Percentiles rank a stretch among this genome's conserved stretches.
These are phyloP conservation scores for Vachellia pachyceras DNA, from an alignment of 306 rosid genomes.

Conservation along the genomic window DNA sequence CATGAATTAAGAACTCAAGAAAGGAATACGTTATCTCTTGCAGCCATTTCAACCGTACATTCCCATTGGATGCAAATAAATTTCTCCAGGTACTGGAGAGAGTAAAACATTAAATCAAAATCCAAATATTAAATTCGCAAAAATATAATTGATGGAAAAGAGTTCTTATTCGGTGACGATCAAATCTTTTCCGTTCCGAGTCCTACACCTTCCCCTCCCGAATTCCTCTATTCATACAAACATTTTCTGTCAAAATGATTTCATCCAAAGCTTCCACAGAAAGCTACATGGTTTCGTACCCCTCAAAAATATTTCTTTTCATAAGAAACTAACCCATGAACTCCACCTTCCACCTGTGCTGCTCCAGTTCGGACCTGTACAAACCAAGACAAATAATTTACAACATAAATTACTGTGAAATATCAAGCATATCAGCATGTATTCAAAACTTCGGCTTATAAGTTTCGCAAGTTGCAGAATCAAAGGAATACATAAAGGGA, in stretches of 20 bases:
- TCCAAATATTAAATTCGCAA: no score
- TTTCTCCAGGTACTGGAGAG: no score
- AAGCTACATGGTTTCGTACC: constrained; percentile 32
- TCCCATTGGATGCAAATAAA: no score
- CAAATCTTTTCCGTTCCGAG: background rate
- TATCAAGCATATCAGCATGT: background rate
- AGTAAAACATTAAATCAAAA: no score
- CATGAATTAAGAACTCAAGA: background rate
- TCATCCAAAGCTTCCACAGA: background rate
- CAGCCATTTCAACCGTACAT: background rate
- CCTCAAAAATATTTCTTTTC: constrained; percentile 82
- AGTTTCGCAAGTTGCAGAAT: constrained; percentile 14
- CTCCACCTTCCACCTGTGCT: constrained; percentile 95
- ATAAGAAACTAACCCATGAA: constrained; percentile 85
- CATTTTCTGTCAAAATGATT: constrained; percentile 25
- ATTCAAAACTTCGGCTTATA: background rate
- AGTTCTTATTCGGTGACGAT: background rate
- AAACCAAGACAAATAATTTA: constrained; percentile 29
- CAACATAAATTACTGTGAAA: constrained; percentile 1
- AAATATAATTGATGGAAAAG: background rate
- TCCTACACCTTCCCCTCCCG: no score
- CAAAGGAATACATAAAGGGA: background rate
- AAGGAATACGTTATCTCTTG: background rate
- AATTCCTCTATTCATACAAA: constrained; percentile 7
- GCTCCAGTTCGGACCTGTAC: constrained; percentile 90